Evolutionary conservation across 1,284 basidiomycete species (phyloP).

Genomic region (Fistulinella cinereoalba): DNA sequence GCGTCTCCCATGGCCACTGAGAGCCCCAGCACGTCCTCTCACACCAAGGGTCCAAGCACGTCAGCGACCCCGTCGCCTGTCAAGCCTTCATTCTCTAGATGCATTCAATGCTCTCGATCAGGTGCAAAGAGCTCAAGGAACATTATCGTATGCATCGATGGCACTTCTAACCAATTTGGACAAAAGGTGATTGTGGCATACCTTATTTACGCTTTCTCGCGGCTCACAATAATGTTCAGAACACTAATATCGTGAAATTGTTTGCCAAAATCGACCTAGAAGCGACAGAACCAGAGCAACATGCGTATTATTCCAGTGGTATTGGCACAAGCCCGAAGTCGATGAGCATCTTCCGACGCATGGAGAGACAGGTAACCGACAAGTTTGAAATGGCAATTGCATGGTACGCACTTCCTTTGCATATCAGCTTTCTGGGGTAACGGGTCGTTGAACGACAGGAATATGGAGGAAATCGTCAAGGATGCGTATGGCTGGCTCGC

Average conservation of each 20-base stretch:
- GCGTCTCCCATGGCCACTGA: too few relatives aligned
- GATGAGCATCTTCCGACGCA: slow-evolving; percentile 21
- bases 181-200: slow-evolving; percentile 18
- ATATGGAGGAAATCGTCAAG: slow-evolving; percentile 34
- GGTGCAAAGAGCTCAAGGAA: slow-evolving; percentile 22
- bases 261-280: slow-evolving; percentile 16
- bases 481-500: slow-evolving; percentile 42
- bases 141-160: slow-evolving; percentile 36
- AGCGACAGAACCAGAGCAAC: slow-evolving; percentile 23
- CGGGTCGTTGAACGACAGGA: slow-evolving; percentile 27
- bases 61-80: too few relatives aligned
- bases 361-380: slow-evolving; percentile 12
- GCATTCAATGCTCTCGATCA: too few relatives aligned
- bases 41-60: too few relatives aligned
- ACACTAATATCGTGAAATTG: slow-evolving; percentile 26
- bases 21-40: too few relatives aligned
- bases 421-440: too few relatives aligned
- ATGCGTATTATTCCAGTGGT: slow-evolving; percentile 42
- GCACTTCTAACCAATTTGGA: slow-evolving; percentile 35
- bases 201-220: neutral
- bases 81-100: too few relatives aligned
- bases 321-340: slow-evolving; percentile 39
- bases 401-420: slow-evolving; percentile 6
- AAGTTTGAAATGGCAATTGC: slow-evolving; percentile 24
- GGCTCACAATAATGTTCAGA: slow-evolving; percentile 9